phyloP scores from a whole-genome alignment of 1,284 basidiomycete species.

The Tylopilus orsonianus region DNA sequence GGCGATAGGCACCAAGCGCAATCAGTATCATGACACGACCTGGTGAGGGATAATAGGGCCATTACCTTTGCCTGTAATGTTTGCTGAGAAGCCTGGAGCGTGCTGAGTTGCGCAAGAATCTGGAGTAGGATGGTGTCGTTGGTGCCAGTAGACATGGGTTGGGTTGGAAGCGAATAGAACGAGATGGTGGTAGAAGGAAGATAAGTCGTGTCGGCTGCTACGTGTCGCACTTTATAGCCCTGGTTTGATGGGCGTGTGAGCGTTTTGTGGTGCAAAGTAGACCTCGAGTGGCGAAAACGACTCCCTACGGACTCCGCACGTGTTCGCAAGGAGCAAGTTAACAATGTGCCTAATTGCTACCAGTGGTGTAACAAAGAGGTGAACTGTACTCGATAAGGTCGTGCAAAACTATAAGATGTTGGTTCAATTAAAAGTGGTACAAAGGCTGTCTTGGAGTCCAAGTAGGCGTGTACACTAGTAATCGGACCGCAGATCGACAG shows the following conservation, averaged over 20 bases:
- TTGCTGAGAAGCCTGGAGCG: constrained; percentile 71
- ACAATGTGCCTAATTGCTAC: background rate
- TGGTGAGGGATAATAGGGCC: background rate
- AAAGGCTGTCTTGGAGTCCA: no score
- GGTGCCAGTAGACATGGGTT: constrained; percentile 43
- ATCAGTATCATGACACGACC: constrained; percentile 6
- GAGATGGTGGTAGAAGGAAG: constrained; percentile 14
- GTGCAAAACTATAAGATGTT: background rate
- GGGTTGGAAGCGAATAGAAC: constrained; percentile 1
- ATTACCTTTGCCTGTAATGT: constrained; percentile 69
- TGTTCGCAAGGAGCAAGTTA: background rate
- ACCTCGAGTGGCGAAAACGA: background rate
- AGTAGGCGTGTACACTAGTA: no score
- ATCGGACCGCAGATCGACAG: background rate
- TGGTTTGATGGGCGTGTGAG: constrained; percentile 1
- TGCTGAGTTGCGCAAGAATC: constrained; percentile 68
- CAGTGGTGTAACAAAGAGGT: background rate
- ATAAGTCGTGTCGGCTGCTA: background rate
- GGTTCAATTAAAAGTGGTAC: no score
- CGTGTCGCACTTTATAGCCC: constrained; percentile 15
- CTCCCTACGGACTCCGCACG: no score
- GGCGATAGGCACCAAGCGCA: background rate
- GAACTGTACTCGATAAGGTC: no score
- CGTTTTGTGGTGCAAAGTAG: background rate
- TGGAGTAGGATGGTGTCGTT: constrained; percentile 64